Base-by-base conservation (phyloP, 1,284 basidiomycete genomes). In the Cystobasidium pallidum region DNA sequence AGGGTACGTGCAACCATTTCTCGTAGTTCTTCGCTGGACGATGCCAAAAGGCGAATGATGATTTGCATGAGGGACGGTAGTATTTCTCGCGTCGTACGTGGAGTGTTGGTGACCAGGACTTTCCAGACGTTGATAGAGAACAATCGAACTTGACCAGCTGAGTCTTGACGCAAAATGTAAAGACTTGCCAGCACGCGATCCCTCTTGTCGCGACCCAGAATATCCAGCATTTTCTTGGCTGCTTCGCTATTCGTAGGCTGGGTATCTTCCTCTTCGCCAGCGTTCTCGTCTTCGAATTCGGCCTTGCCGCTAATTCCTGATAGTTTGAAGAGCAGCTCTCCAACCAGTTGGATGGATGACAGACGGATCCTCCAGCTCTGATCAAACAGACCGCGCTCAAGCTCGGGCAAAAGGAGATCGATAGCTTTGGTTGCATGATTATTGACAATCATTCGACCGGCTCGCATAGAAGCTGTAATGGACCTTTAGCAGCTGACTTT, bases 111-210 rank as follows among this genome's bases (percentile, higher is more conserved):
- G 30, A 99, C 94, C 75, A 99, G 85, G 0, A 92, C 94, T 83
- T 99, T 99, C 96, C 96, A 99, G 76, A 98, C 97, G 76, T 95
- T 93, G 68, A 95, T 88, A 0, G 95, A 92, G 2, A 92, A 88
- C 81, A 94, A 91, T 57, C 96, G 88, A 45, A 99, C 94, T 54
- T 89, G 86, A 61, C 88, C 88, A 77, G 97, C 91, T 30, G 92
- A 86, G 81, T 99, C 96, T 82, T 99, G 96, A 70, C 94, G 89
- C 71, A 94, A 89, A 76, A 99, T 86, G 82, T 95, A 99, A 72
- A 99, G 83, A 1, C 91, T 91, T 2, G 94, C 89, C 52, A 99
- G 84, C 54, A 99, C 92, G 34, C 91, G 87, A 81, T 98, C 92
- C 65, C 94, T 86, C 68, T 94, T 87, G 77, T 98, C 93, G 26